Evolutionary conservation across 2,329 filamentous ascomycete genomes (phyloP).

Genomic region (Fusarium sarcochroum): DNA sequence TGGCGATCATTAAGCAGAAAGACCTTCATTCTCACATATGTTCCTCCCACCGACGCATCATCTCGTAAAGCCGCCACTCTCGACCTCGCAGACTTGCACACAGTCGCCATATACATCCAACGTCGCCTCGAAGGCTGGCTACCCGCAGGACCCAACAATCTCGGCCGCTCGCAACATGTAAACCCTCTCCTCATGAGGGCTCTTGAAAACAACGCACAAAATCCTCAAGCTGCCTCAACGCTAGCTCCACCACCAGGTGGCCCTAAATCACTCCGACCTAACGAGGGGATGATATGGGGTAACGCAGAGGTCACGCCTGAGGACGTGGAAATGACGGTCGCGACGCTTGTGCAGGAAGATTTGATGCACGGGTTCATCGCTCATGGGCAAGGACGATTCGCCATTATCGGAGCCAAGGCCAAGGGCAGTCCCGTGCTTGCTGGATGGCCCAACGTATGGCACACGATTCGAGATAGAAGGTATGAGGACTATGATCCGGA

Average conservation of each 20-base stretch:
- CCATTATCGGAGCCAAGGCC: slow-evolving; percentile 82
- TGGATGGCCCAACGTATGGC: slow-evolving; percentile 83
- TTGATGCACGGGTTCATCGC: slow-evolving; percentile 88
- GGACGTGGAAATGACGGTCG: slow-evolving; percentile 83
- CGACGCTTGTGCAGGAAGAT: slow-evolving; percentile 83
- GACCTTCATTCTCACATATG: slow-evolving; percentile 83
- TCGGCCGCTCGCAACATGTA: slow-evolving; percentile 59
- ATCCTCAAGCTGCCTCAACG: slow-evolving; percentile 55
- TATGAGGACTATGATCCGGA: slow-evolving; percentile 71
- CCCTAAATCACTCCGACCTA: slow-evolving; percentile 64
- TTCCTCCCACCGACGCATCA: slow-evolving; percentile 69
- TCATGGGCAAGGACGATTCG: slow-evolving; percentile 82
- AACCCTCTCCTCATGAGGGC: slow-evolving; percentile 67
- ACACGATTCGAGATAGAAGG: slow-evolving; percentile 74
- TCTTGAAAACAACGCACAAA: slow-evolving; percentile 62
- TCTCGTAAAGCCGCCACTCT: slow-evolving; percentile 79
- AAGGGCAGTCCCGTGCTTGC: slow-evolving; percentile 74
- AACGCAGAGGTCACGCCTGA: slow-evolving; percentile 71
- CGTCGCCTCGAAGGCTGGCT: slow-evolving; percentile 71
- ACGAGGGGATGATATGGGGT: slow-evolving; percentile 74
- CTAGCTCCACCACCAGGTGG: slow-evolving; percentile 65
- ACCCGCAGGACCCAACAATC: slow-evolving; percentile 54
- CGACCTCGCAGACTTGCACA: slow-evolving; percentile 77
- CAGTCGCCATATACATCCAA: slow-evolving; percentile 76
- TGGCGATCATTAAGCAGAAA: slow-evolving; percentile 87